phyloP scores from a whole-genome alignment of 306 rosid species.

The Echinosophora koreensis region DNA sequence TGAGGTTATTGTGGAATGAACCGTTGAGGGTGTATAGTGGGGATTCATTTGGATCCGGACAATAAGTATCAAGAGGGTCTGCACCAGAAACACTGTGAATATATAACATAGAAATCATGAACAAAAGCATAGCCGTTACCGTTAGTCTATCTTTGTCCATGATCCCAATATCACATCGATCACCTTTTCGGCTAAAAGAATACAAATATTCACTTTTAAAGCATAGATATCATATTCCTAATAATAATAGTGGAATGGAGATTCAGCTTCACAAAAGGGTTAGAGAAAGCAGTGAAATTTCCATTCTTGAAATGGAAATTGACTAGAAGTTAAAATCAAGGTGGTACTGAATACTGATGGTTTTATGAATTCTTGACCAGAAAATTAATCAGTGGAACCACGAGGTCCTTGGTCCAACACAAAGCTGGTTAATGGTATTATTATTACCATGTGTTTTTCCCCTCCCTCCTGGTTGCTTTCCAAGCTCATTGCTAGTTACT shows the following conservation, averaged over 20 bases:
- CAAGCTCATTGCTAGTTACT: too few species aligned
- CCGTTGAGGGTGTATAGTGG: constrained; percentile 46
- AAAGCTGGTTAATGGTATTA: constrained; percentile 26
- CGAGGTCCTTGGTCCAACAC: not conserved
- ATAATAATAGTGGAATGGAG: not conserved
- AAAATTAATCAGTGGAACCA: constrained; percentile 9
- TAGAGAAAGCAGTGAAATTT: constrained; percentile 5
- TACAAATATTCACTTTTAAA: not conserved
- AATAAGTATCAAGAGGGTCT: constrained; percentile 48
- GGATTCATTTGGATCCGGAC: constrained; percentile 43
- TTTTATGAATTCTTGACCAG: not conserved
- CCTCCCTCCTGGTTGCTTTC: too few species aligned
- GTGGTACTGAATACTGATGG: too few species aligned
- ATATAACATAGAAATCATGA: constrained; percentile 40
- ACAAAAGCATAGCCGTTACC: constrained; percentile 38
- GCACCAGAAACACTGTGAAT: constrained; percentile 35
- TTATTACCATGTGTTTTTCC: not conserved
- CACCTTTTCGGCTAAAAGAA: constrained; percentile 28
- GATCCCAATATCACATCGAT: constrained; percentile 11
- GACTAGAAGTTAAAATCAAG: not conserved
- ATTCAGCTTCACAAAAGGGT: not conserved
- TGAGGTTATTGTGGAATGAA: constrained; percentile 56
- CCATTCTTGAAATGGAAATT: not conserved
- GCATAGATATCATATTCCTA: not conserved
- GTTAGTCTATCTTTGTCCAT: constrained; percentile 17